Evolutionary conservation across 2,329 filamentous ascomycete genomes (phyloP), one percentile per base, ranked within the genome.

Genomic region (Dactylellina cionopaga): DNA sequence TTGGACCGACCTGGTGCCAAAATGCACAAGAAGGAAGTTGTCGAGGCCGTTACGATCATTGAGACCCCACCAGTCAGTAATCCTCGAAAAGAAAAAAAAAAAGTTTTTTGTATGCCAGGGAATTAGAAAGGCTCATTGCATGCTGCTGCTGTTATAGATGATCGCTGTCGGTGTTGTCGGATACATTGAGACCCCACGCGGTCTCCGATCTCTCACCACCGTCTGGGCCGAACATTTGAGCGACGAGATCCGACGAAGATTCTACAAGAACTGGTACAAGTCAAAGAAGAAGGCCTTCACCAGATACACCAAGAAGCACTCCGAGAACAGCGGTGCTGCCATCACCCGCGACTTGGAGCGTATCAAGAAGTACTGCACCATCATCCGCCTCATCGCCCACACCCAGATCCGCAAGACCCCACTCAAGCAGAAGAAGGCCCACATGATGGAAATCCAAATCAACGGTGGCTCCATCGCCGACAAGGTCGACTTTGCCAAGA

Each of bases 201-300:
- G 95, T 86, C 92, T 99, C 81, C 94, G 95, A 84, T 99, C 95
- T 78, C 92, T 99, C 84, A 97, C 93, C 83, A 98, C 95, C 82
- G 92, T 99, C 83, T 99, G 95, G 95, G 95, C 95, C 82, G 95
- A 98, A 89, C 95, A 99, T 84, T 85, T 99, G 84, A 92, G 91
- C 85, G 95, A 99, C 84, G 95, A 98, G 87, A 83, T 99, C 84
- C 96, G 96, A 90, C 92, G 95, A 81, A 92, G 95, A 83, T 99
- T 99, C 92, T 99, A 99, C 92, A 98, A 98, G 92, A 99, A 99
- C 91, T 99, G 95, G 95, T 99, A 99, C 91, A 96, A 96, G 91
- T 92, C 89, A 89, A 99, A 99, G 93, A 98, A 97, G 92, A 99
- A 99, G 94, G 95, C 95, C 76, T 99, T 99, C 88, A 99, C 95